Evolutionary conservation across 257 asterid species (phyloP).

Genomic region (Ophiorrhiza pumila): DNA sequence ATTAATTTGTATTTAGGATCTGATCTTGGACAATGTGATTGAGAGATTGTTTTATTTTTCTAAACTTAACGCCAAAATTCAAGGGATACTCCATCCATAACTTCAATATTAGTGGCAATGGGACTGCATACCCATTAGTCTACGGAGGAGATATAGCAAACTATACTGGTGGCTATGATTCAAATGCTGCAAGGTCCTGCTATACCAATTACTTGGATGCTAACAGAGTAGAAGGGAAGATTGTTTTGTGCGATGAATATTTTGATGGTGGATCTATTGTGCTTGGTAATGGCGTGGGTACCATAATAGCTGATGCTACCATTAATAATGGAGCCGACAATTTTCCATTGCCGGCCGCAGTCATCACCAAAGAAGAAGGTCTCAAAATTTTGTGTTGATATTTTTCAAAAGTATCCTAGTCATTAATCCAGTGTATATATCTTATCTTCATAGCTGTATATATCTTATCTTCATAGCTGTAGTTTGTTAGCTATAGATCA

Average conservation of each 20-base stretch:
- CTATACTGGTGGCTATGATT: not conserved
- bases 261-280: not conserved
- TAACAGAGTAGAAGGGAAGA: constrained; percentile 9
- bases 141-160: constrained; percentile 1
- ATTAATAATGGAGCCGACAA: not conserved
- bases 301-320: not conserved
- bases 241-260: not conserved
- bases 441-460: no score
- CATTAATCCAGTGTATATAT: no score
- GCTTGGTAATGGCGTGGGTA: constrained; percentile 4
- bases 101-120: not conserved
- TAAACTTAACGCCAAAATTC: not conserved
- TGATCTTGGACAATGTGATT: not conserved
- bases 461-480: no score
- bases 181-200: constrained; percentile 1
- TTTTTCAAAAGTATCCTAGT: no score
- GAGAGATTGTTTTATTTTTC: not conserved
- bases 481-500: no score
- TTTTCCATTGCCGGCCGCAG: constrained; percentile 16
- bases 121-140: not conserved
- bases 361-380: constrained; percentile 5
- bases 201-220: not conserved
- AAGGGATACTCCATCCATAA: constrained; percentile 15
- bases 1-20: not conserved
- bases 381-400: not conserved